Evolutionary conservation across 1,284 basidiomycete genomes (phyloP).

Genomic region (Porogramme epimiltina): DNA sequence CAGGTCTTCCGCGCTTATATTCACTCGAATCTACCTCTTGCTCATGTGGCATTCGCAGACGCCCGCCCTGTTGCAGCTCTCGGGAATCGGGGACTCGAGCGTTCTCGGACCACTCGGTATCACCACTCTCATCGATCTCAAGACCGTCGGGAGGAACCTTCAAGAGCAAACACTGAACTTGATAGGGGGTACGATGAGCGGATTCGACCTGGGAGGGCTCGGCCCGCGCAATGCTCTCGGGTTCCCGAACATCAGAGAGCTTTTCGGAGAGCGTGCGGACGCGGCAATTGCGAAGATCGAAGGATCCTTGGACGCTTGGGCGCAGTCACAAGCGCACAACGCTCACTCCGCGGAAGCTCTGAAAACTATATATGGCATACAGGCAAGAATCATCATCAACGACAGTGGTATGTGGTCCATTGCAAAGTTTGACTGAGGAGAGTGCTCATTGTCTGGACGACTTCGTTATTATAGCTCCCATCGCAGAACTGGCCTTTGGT

Average conservation of each 20-base stretch:
- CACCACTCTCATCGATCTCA: slow-evolving; percentile 36
- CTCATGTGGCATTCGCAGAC: slow-evolving; percentile 26
- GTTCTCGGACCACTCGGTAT: slow-evolving; percentile 43
- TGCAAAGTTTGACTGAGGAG: not conserved
- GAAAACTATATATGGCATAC: slow-evolving; percentile 41
- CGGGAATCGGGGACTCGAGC: slow-evolving; percentile 46
- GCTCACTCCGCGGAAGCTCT: slow-evolving; percentile 42
- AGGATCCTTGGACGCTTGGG: slow-evolving; percentile 39
- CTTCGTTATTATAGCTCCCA: slow-evolving; percentile 39
- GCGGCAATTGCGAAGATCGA: slow-evolving; percentile 36
- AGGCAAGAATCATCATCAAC: slow-evolving; percentile 47
- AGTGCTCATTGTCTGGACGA: not conserved
- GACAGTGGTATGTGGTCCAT: slow-evolving; percentile 36
- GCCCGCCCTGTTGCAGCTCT: slow-evolving; percentile 45
- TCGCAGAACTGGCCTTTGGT: slow-evolving; percentile 39
- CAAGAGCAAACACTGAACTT: slow-evolving; percentile 51
- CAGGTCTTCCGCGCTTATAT: slow-evolving; percentile 3
- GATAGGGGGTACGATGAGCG: slow-evolving; percentile 36
- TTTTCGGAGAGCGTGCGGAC: slow-evolving; percentile 39
- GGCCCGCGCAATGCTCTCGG: slow-evolving; percentile 42
- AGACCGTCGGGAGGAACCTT: slow-evolving; percentile 47
- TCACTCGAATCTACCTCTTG: not conserved
- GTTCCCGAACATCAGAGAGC: slow-evolving; percentile 43
- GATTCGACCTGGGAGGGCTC: slow-evolving; percentile 35
- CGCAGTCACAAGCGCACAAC: slow-evolving; percentile 40